These are phyloP conservation scores for Heracleum sosnowskyi DNA, from an alignment of 129 eudicot genomes.

Conservation along the genomic window DNA sequence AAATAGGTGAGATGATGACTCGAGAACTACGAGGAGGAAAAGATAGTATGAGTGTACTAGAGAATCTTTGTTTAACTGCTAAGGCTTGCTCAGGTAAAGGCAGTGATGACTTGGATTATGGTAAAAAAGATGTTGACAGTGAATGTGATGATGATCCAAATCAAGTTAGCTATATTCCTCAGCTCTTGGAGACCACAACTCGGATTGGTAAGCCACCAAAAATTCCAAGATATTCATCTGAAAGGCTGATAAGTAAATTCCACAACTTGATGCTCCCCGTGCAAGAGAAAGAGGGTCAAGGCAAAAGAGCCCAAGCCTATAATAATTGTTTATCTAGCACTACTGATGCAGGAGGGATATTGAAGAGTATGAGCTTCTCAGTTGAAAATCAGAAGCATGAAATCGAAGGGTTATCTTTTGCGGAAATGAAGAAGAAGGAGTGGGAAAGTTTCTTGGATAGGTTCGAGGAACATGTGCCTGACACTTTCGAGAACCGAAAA, in stretches of 20 bases:
- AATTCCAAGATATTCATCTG: slow-evolving; percentile 31
- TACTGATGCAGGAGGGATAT: slow-evolving; percentile 14
- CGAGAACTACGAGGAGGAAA: slow-evolving; percentile 67
- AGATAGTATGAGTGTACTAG: slow-evolving; percentile 67
- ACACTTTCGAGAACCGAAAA: slow-evolving; percentile 63
- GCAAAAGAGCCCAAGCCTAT: slow-evolving; percentile 6
- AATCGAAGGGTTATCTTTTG: slow-evolving; percentile 51
- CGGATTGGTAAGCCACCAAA: slow-evolving; percentile 36
- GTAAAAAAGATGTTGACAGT: slow-evolving; percentile 39
- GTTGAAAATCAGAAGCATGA: slow-evolving; percentile 38
- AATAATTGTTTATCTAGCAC: slow-evolving; percentile 1
- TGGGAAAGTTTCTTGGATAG: slow-evolving; percentile 67
- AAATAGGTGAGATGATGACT: slow-evolving; percentile 98
- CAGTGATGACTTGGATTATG: slow-evolving; percentile 12
- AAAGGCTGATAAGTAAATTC: slow-evolving; percentile 20
- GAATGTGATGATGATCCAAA: slow-evolving; percentile 29
- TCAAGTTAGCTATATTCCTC: slow-evolving; percentile 13
- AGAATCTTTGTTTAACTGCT: slow-evolving; percentile 51
- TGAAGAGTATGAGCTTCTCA: slow-evolving; percentile 57
- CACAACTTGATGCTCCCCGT: slow-evolving; percentile 20
- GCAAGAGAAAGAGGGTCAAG: slow-evolving; percentile 17
- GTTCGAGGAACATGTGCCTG: slow-evolving; percentile 65
- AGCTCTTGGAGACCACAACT: slow-evolving; percentile 12
- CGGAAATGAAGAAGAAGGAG: slow-evolving; percentile 60
- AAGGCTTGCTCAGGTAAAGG: slow-evolving; percentile 27